These are phyloP conservation scores for Thalassiosira mediterranea DNA, from an alignment of 352 stramenopile species.

Conservation along the genomic window DNA sequence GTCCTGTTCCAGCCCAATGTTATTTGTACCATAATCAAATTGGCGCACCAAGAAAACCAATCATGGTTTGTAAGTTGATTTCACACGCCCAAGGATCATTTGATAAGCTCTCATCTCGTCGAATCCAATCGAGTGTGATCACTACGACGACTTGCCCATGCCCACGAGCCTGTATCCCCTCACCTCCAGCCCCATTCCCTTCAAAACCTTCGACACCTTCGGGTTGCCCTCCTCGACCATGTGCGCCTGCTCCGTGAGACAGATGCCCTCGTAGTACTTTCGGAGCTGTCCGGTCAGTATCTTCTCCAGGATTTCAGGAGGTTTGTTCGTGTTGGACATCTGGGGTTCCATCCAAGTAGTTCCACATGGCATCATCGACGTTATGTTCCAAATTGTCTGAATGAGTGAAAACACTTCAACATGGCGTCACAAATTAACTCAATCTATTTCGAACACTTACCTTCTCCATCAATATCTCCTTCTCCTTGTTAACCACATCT, in stretches of 20 bases:
- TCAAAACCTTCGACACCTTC: conserved; percentile 64
- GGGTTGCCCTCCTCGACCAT: conserved; percentile 90
- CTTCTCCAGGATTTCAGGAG: conserved; percentile 91
- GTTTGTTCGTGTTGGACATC: conserved; percentile 81
- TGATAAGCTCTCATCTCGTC: too few relatives aligned
- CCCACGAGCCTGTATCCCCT: conserved; percentile 31
- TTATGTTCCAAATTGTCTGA: too few relatives aligned
- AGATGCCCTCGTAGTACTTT: conserved; percentile 94
- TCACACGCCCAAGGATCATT: too few relatives aligned
- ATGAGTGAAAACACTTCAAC: too few relatives aligned
- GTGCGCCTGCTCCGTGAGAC: conserved; percentile 91
- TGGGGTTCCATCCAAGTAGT: too few relatives aligned
- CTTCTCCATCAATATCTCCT: conserved; percentile 89
- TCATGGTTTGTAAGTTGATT: too few relatives aligned
- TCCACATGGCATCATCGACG: too few relatives aligned
- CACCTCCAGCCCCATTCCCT: conserved; percentile 50
- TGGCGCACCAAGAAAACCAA: too few relatives aligned
- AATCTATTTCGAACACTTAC: too few relatives aligned
- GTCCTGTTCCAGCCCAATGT: too few relatives aligned
- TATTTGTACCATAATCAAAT: too few relatives aligned
- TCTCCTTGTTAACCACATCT: conserved; percentile 90
- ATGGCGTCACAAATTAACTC: conserved; percentile 1
- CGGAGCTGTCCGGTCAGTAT: conserved; percentile 91
- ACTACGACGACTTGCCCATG: conserved; percentile 39
- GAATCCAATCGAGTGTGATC: too few relatives aligned